A percentile compares a stretch with the other conserved stretches of the same genome.
phyloP scores from a whole-genome alignment of 2,329 filamentous ascomycete species.

The Ambrosiella xylebori region DNA sequence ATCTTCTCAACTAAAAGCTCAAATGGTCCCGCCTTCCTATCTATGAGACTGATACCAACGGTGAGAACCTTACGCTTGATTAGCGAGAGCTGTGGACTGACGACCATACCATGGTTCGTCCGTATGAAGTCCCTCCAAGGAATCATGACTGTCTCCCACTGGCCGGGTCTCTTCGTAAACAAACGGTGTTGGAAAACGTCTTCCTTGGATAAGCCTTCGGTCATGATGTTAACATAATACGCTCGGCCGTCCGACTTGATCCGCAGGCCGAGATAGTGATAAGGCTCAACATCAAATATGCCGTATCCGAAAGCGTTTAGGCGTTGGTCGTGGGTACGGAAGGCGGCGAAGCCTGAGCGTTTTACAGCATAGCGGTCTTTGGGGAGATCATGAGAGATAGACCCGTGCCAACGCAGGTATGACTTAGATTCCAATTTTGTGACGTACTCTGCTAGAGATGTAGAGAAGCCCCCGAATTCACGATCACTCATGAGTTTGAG shows the following conservation, averaged over 20 bases:
- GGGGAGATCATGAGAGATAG: slow-evolving; percentile 74
- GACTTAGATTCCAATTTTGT: background rate
- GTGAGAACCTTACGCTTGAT: slow-evolving; percentile 70
- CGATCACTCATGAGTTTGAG: slow-evolving; percentile 73
- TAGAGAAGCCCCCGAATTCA: slow-evolving; percentile 75
- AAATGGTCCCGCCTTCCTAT: slow-evolving; percentile 75
- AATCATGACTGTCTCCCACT: slow-evolving; percentile 92
- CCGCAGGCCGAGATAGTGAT: slow-evolving; percentile 70
- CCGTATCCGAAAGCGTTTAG: slow-evolving; percentile 71
- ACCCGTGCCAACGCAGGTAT: slow-evolving; percentile 71
- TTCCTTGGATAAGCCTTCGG: slow-evolving; percentile 82
- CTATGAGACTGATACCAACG: slow-evolving; percentile 75
- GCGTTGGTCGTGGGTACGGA: slow-evolving; percentile 61
- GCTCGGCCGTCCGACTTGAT: slow-evolving; percentile 80
- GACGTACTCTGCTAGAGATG: slow-evolving; percentile 51
- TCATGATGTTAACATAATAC: slow-evolving; percentile 92
- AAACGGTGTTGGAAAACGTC: slow-evolving; percentile 90
- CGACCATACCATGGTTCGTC: slow-evolving; percentile 79
- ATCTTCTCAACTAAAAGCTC: slow-evolving; percentile 70
- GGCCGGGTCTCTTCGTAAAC: slow-evolving; percentile 57
- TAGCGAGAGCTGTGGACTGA: slow-evolving; percentile 86
- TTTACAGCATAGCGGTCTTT: slow-evolving; percentile 54
- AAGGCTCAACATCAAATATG: slow-evolving; percentile 80
- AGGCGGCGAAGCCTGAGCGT: slow-evolving; percentile 75
- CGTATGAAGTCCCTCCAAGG: slow-evolving; percentile 86